Evolutionary conservation across 2,329 filamentous ascomycete genomes (phyloP).

Genomic region (Ophiostoma perfectum): DNA sequence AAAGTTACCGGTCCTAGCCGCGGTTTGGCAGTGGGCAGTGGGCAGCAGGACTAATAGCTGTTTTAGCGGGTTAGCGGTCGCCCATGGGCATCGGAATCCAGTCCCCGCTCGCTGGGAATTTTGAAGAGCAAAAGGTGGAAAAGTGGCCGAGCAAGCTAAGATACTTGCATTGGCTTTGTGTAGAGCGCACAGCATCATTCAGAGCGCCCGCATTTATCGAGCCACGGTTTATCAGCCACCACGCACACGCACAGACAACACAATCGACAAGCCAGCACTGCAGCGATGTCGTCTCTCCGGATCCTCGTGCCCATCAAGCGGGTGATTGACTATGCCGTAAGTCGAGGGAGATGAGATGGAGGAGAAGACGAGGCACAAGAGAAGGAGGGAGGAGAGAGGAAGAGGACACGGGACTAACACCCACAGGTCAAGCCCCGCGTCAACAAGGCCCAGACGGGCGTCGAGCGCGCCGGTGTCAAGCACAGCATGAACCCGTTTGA

Average conservation of each 20-base stretch:
- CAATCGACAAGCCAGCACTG: not conserved
- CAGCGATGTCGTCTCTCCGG: conserved; percentile 59
- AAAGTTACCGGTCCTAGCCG: conserved; percentile 26
- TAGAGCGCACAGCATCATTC: not conserved
- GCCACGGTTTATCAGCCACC: not conserved
- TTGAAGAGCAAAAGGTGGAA: not conserved
- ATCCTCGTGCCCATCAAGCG: conserved; percentile 77
- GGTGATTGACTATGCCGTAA: conserved; percentile 81
- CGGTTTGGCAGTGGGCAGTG: conserved; percentile 15
- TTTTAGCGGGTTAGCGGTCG: conserved; percentile 2
- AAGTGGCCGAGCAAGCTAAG: not conserved
- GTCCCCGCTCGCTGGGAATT: conserved; percentile 1
- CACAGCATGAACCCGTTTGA: conserved; percentile 99
- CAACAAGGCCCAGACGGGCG: conserved; percentile 71
- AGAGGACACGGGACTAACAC: not conserved
- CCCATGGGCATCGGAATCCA: conserved; percentile 15
- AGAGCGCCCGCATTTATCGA: not conserved
- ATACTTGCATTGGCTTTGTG: not conserved
- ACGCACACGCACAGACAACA: conserved; percentile 21
- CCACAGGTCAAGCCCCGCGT: conserved; percentile 61
- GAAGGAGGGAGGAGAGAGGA: not conserved
- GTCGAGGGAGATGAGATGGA: conserved; percentile 28
- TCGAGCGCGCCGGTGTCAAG: conserved; percentile 90
- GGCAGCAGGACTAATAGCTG: not conserved
- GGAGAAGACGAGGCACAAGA: not conserved